phyloP scores from a whole-genome alignment of 2,329 filamentous ascomycete species.

The Stagonosporopsis cucurbitacearum region DNA sequence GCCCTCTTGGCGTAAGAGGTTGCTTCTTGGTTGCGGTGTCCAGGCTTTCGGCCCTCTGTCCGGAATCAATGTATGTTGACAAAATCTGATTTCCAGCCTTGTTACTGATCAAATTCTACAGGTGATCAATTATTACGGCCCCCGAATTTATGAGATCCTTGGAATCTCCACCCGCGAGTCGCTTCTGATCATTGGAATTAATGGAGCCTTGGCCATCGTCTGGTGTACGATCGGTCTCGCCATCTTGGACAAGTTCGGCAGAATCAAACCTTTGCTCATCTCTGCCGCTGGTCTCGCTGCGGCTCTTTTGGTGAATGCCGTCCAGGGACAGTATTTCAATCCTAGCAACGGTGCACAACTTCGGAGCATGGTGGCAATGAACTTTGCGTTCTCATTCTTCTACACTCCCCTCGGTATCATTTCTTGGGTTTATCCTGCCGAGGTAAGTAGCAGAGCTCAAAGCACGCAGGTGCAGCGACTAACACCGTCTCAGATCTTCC shows the following conservation, averaged over 20 bases:
- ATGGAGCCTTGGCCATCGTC: slow-evolving; percentile 57
- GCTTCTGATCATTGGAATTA: slow-evolving; percentile 60
- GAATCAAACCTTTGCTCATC: slow-evolving; percentile 57
- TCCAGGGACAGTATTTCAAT: slow-evolving; percentile 49
- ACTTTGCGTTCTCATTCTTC: slow-evolving; percentile 56
- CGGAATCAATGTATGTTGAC: slow-evolving; percentile 49
- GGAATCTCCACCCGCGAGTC: slow-evolving; percentile 55
- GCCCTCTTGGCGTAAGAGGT: slow-evolving; percentile 54
- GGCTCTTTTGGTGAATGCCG: slow-evolving; percentile 47
- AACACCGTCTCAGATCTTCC: slow-evolving; percentile 46
- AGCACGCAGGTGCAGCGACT: background rate
- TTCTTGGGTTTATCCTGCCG: slow-evolving; percentile 56
- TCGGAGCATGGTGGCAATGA: slow-evolving; percentile 56
- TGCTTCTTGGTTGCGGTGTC: slow-evolving; percentile 57
- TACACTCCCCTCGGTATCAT: slow-evolving; percentile 56
- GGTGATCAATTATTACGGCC: slow-evolving; percentile 49
- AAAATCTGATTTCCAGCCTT: background rate
- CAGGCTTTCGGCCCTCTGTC: slow-evolving; percentile 58
- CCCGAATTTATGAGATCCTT: slow-evolving; percentile 54
- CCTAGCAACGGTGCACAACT: slow-evolving; percentile 47
- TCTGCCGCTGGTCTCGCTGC: slow-evolving; percentile 52
- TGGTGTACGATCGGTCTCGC: slow-evolving; percentile 56
- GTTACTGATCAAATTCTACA: background rate
- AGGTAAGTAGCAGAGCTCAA: slow-evolving; percentile 23
- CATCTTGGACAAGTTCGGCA: slow-evolving; percentile 56